phyloP scores from a whole-genome alignment of 108 stramenopile genomes.

The Epithemia pelagica region DNA sequence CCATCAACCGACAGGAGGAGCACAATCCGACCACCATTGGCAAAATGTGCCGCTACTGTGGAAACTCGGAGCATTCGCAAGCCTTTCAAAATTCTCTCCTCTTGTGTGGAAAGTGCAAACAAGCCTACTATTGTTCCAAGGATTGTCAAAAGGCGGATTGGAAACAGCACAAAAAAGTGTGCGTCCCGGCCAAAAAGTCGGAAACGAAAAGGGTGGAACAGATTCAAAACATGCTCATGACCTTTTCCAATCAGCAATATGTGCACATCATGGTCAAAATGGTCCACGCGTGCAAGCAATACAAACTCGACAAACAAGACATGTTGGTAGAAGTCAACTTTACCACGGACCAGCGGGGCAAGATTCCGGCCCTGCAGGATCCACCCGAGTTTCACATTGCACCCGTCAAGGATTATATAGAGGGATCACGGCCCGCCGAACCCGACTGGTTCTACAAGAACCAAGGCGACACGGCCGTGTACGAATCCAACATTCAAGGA shows the following conservation, averaged over 20 bases:
- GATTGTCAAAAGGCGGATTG: too few species aligned
- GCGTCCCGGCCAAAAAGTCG: slow-evolving; percentile 3
- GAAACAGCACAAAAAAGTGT: too few species aligned
- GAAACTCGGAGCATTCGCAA: too few species aligned
- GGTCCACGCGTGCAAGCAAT: slow-evolving; percentile 6
- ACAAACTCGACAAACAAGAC: slow-evolving; percentile 4
- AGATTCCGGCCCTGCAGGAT: slow-evolving; percentile 11
- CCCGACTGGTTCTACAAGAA: slow-evolving; percentile 23
- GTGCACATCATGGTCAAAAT: slow-evolving; percentile 9
- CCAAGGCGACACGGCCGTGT: slow-evolving; percentile 3
- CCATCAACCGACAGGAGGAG: too few species aligned
- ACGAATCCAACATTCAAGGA: neutral
- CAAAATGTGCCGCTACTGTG: too few species aligned
- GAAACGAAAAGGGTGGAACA: neutral
- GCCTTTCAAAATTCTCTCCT: too few species aligned
- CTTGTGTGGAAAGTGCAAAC: too few species aligned
- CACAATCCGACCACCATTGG: too few species aligned
- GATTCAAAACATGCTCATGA: neutral
- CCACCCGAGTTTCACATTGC: slow-evolving; percentile 18
- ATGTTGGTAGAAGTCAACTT: slow-evolving; percentile 17
- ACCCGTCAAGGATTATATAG: slow-evolving; percentile 8
- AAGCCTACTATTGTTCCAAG: too few species aligned
- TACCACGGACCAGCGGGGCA: neutral
- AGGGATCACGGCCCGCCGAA: slow-evolving; percentile 15
- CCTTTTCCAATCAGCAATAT: slow-evolving; percentile 12